Percentiles rank a stretch among this genome's conserved stretches.
Conservation (phyloP, 345 rosid genomes). For the Boechera retrofracta region DNA sequence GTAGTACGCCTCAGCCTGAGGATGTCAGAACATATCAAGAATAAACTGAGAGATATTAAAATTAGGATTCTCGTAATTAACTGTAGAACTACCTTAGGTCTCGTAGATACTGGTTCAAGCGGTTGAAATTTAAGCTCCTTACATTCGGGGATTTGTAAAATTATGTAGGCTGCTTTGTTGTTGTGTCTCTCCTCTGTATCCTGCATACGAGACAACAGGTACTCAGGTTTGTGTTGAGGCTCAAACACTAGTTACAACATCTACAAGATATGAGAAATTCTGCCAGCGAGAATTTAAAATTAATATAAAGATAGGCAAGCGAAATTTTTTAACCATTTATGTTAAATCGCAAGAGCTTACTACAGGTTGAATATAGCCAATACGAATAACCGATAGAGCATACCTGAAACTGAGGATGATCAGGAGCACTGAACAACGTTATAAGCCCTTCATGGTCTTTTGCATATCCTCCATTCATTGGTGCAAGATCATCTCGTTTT, state of each 20-base stretch:
- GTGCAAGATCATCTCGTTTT: conserved; percentile 42
- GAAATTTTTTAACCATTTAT: background rate
- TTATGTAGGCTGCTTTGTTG: conserved; percentile 48
- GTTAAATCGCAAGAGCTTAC: conserved; percentile 9
- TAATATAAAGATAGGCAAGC: background rate
- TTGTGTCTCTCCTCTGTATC: conserved; percentile 43
- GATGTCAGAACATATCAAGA: conserved; percentile 30
- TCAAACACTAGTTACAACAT: conserved; percentile 17
- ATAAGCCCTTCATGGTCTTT: conserved; percentile 50
- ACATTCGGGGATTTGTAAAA: conserved; percentile 41
- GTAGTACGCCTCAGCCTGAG: conserved; percentile 45
- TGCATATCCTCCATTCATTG: conserved; percentile 44
- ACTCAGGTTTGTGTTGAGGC: conserved; percentile 15
- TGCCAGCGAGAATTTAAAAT: background rate
- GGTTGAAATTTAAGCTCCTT: conserved; percentile 46
- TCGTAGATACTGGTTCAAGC: conserved; percentile 45
- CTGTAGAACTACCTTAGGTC: conserved; percentile 45
- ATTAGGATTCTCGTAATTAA: conserved; percentile 7
- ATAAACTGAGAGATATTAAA: conserved; percentile 20
- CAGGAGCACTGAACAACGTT: conserved; percentile 51
- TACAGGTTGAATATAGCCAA: conserved; percentile 1
- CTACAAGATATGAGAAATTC: conserved; percentile 7
- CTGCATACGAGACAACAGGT: conserved; percentile 31
- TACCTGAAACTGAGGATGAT: conserved; percentile 52
- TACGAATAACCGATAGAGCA: background rate